These are phyloP conservation scores for Gloeostereum incarnatum DNA, from an alignment of 768 basidiomycete species.

Conservation along the genomic window DNA sequence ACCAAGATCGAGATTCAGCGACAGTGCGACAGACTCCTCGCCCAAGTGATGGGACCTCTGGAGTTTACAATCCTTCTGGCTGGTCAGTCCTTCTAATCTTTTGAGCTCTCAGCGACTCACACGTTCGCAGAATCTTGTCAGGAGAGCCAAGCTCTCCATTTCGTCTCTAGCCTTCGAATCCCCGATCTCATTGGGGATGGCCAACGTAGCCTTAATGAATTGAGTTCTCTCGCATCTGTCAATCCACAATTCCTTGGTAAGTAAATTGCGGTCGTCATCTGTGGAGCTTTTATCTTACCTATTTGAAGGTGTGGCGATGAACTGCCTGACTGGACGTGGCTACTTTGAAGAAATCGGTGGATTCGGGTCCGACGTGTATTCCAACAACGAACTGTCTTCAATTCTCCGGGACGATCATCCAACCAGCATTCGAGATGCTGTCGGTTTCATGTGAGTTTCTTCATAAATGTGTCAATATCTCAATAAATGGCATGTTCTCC, in stretches of 20 bases:
- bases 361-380: not conserved
- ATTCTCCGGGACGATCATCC: not conserved
- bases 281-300: slow-evolving; percentile 1
- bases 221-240: not conserved
- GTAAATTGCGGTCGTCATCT: not conserved
- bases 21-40: not conserved
- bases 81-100: not conserved
- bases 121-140: not conserved
- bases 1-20: slow-evolving; percentile 8
- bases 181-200: slow-evolving; percentile 1
- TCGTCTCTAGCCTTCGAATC: not conserved
- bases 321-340: not conserved
- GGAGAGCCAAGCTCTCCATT: not conserved
- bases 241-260: not conserved
- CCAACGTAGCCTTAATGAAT: not conserved
- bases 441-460: not conserved
- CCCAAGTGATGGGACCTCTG: not conserved
- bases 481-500: not conserved
- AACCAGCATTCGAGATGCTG: not conserved
- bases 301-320: not conserved
- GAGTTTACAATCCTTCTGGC: not conserved
- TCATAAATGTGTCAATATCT: not conserved
- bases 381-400: not conserved
- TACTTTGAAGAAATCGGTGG: not conserved
- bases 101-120: not conserved